A percentile compares a stretch with the other conserved stretches of the same genome.
phyloP scores from a whole-genome alignment of 2,329 filamentous ascomycete genomes.

The Paramyrothecium sp. region DNA sequence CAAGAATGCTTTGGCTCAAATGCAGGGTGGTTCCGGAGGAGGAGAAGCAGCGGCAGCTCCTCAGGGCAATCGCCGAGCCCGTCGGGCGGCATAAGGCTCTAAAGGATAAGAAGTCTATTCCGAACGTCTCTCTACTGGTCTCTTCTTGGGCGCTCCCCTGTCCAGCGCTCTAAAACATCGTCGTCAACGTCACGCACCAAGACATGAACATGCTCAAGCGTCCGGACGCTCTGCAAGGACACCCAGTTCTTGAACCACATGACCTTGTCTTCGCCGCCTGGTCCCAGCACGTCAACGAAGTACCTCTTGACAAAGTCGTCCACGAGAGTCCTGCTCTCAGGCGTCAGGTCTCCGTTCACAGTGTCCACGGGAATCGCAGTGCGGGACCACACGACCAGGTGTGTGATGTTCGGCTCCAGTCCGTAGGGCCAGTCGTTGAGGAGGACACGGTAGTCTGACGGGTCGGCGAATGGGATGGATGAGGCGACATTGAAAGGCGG shows the following conservation, averaged over 20 bases:
- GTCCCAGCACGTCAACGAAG: slow-evolving; percentile 61
- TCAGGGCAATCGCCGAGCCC: slow-evolving; percentile 52
- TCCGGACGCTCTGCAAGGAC: slow-evolving; percentile 80
- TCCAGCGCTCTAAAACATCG: slow-evolving; percentile 53
- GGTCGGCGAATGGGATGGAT: slow-evolving; percentile 47
- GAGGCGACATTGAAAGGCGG: slow-evolving; percentile 56
- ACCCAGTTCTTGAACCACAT: slow-evolving; percentile 97
- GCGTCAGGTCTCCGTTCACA: slow-evolving; percentile 69
- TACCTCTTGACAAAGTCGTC: slow-evolving; percentile 66
- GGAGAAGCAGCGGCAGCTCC: slow-evolving; percentile 29
- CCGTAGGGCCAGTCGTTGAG: slow-evolving; percentile 96
- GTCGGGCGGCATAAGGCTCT: slow-evolving; percentile 45
- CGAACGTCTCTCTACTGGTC: neutral
- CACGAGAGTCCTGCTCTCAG: slow-evolving; percentile 62
- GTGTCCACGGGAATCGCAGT: slow-evolving; percentile 73
- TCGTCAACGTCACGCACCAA: slow-evolving; percentile 55
- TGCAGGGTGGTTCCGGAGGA: slow-evolving; percentile 34
- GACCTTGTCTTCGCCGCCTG: slow-evolving; percentile 48
- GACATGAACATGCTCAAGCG: slow-evolving; percentile 88
- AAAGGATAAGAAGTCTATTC: neutral
- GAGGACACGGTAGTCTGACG: slow-evolving; percentile 66
- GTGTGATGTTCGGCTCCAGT: slow-evolving; percentile 62
- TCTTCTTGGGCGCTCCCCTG: slow-evolving; percentile 40
- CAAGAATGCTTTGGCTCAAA: slow-evolving; percentile 49
- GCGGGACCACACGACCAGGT: slow-evolving; percentile 91